Conservation (phyloP, 352 stramenopile species). For the Globisporangium middletonii region DNA sequence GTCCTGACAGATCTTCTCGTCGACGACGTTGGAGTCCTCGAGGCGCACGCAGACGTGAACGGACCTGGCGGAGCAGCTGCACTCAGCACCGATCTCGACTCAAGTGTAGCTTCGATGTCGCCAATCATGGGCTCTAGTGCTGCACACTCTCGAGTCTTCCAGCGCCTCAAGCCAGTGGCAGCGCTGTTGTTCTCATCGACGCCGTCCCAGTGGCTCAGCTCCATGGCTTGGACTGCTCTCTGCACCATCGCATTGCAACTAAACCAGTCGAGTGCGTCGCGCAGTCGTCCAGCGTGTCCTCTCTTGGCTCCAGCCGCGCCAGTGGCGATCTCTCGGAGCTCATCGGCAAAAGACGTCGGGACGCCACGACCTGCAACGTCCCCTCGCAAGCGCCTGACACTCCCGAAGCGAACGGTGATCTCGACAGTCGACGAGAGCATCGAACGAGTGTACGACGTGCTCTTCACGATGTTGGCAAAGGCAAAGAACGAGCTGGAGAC, state of each 20-base stretch:
- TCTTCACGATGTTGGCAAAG: slow-evolving; percentile 29
- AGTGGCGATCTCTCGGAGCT: background rate
- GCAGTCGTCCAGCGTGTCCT: background rate
- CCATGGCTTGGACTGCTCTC: slow-evolving; percentile 30
- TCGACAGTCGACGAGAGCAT: slow-evolving; percentile 34
- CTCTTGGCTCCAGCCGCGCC: background rate
- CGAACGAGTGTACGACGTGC: slow-evolving; percentile 27
- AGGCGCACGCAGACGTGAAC: background rate
- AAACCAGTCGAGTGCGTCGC: slow-evolving; percentile 13
- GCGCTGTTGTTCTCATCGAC: slow-evolving; percentile 21
- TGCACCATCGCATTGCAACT: slow-evolving; percentile 28
- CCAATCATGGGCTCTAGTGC: background rate
- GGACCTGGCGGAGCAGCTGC: background rate
- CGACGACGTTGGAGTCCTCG: slow-evolving; percentile 2
- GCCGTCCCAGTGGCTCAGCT: slow-evolving; percentile 15
- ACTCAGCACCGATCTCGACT: background rate
- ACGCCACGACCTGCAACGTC: slow-evolving; percentile 23
- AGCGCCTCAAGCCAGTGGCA: slow-evolving; percentile 14
- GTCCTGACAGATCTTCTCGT: slow-evolving; percentile 9
- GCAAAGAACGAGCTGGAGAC: slow-evolving; percentile 11
- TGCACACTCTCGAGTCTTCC: background rate
- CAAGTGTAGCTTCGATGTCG: background rate
- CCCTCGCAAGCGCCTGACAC: slow-evolving; percentile 37
- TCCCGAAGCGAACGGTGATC: slow-evolving; percentile 34
- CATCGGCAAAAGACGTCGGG: slow-evolving; percentile 14